Base-by-base conservation (phyloP, 208 protist genomes). In the Leishmania gerbilli region DNA sequence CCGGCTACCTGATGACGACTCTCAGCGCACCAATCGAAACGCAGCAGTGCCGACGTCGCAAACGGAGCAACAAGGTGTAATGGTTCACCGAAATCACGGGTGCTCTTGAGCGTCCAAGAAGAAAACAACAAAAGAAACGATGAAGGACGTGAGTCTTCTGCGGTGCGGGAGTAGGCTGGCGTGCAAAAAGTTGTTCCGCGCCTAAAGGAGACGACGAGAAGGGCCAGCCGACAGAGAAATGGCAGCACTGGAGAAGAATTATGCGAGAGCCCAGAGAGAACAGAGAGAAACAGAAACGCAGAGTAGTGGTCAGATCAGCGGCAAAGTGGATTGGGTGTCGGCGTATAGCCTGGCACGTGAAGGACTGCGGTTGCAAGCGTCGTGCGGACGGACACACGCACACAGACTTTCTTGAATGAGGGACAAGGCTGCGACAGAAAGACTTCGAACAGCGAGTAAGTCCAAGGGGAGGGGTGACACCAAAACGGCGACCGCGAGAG, bases 101-200 rank as follows among this genome's bases (percentile, higher is more conserved):
- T 53, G 21, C 21, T 55, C 68, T 15, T 19, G 45, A 55, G 40
- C 2, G 3, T 51, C 4, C 9, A 51, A 53, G 65, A 72, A 21
- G 69, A 40, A 62, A 62, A 7, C 31, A 76, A 51, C 11, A 74
- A 45, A 69, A 56, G 34, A 75, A 74, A 65, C 67, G 68, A 24
- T 24, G 27, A 58, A 74, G 24, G 13, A 9, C 19, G 56, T 24
- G 71, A 58, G 75, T 15, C 40, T 49, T 21, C 24, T 74, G 45
- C 34, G 27, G 21, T 13, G 68, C 42, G 68, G 31, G 24, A 11
- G 21, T 31, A 34, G 9, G 27, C 2, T 74, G 9, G 37, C 24
- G 68, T 2, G n/a, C 9, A 13, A 19, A 40, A n/a, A 11, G 19
- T 7, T 31, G 31, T 13, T 7, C 56, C 24, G 7, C 27, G 56